These are phyloP conservation scores for Themeda triandra DNA, from an alignment of 176 grass and related monocot genomes.

Conservation along the genomic window DNA sequence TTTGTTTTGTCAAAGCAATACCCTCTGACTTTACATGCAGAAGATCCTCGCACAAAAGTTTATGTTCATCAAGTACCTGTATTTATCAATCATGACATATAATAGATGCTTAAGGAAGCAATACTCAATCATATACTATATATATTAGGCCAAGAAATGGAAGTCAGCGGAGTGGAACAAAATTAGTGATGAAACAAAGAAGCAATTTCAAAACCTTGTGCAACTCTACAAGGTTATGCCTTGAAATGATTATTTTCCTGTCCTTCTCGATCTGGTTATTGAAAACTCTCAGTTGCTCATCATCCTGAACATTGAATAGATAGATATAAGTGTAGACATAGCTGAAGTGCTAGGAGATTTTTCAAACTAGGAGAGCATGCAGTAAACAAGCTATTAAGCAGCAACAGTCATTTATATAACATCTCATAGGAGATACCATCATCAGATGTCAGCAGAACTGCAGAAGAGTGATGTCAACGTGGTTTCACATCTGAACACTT, in stretches of 20 bases:
- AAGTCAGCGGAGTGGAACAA: constrained; percentile 5
- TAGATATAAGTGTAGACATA: constrained; percentile 22
- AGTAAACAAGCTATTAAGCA: constrained; percentile 16
- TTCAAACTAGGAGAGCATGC: not conserved
- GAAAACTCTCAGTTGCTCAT: constrained; percentile 77
- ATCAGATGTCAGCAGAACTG: constrained; percentile 9
- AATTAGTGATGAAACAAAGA: constrained; percentile 27
- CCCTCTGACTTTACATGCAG: constrained; percentile 72
- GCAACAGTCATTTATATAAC: not conserved
- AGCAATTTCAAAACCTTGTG: constrained; percentile 58
- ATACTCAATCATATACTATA: constrained; percentile 8
- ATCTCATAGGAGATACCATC: not conserved
- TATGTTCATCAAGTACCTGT: constrained; percentile 73
- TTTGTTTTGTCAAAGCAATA: constrained; percentile 78
- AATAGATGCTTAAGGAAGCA: constrained; percentile 13
- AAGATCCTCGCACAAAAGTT: constrained; percentile 69
- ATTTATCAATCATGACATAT: constrained; percentile 29
- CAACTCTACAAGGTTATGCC: constrained; percentile 73
- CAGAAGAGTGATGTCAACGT: not conserved
- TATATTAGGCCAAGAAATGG: not conserved
- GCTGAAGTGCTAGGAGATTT: constrained; percentile 8
- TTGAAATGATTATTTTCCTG: constrained; percentile 81
- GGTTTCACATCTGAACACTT: constrained; percentile 8
- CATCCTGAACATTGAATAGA: constrained; percentile 57
- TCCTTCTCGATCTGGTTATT: constrained; percentile 89